Conservation (phyloP, 2,329 filamentous ascomycete genomes). For the Paecilomyces dactylethromorphus region DNA sequence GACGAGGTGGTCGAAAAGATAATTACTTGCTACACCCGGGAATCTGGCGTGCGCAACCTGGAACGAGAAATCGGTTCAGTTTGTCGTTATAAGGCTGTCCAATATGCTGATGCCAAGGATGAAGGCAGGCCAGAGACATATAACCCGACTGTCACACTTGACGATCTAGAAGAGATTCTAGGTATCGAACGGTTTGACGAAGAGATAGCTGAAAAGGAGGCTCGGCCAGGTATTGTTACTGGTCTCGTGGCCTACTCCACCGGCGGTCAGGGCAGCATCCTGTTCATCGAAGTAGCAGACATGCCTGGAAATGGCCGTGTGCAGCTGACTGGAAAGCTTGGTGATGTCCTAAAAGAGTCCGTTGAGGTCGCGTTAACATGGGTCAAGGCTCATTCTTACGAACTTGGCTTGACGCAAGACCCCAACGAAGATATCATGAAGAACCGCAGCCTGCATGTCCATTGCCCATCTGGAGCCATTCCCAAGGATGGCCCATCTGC, state of each 20-base stretch:
- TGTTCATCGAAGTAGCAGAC: slow-evolving; percentile 97
- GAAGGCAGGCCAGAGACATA: slow-evolving; percentile 62
- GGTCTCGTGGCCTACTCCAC: slow-evolving; percentile 91
- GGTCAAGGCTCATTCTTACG: slow-evolving; percentile 94
- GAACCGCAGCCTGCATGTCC: slow-evolving; percentile 86
- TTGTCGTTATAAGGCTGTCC: slow-evolving; percentile 89
- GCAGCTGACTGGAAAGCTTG: slow-evolving; percentile 91
- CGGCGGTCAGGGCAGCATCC: slow-evolving; percentile 87
- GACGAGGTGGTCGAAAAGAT: slow-evolving; percentile 89
- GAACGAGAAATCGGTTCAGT: slow-evolving; percentile 94
- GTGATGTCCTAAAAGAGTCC: slow-evolving; percentile 92
- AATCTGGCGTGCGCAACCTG: slow-evolving; percentile 90
- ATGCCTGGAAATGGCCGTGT: slow-evolving; percentile 92
- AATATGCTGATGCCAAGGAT: slow-evolving; percentile 87
- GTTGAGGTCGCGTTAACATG: slow-evolving; percentile 94
- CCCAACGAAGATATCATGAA: slow-evolving; percentile 92
- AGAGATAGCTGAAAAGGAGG: slow-evolving; percentile 81
- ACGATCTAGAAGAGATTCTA: slow-evolving; percentile 83
- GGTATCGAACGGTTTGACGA: slow-evolving; percentile 92
- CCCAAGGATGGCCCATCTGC: slow-evolving; percentile 84
- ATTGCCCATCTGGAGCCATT: slow-evolving; percentile 90
- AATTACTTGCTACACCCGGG: slow-evolving; percentile 92
- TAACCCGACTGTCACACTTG: slow-evolving; percentile 63
- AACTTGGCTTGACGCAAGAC: slow-evolving; percentile 74
- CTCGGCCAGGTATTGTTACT: slow-evolving; percentile 84